phyloP scores from a whole-genome alignment of 2,329 filamentous ascomycete genomes.

The Dactylella cylindrospora region DNA sequence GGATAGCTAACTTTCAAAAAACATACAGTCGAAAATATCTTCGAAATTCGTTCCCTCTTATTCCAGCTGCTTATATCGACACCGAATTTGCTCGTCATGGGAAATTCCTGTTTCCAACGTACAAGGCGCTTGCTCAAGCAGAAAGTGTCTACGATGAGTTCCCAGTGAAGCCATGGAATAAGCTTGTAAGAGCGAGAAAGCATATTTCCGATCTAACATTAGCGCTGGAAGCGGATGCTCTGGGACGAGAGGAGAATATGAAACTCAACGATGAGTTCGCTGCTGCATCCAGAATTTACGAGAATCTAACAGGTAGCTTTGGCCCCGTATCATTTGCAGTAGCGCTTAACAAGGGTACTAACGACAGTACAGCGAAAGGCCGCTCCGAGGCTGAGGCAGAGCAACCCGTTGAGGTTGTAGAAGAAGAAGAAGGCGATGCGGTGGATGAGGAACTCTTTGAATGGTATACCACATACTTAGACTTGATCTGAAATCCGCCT shows the following conservation, averaged over 20 bases:
- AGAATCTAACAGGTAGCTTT: slow-evolving; percentile 17
- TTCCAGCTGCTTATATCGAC: slow-evolving; percentile 53
- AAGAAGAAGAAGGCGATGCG: slow-evolving; percentile 53
- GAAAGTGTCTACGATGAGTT: slow-evolving; percentile 49
- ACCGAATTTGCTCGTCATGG: slow-evolving; percentile 49
- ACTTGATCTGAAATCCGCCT: background rate
- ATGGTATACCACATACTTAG: slow-evolving; percentile 52
- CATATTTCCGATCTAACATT: slow-evolving; percentile 29
- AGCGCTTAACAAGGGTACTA: slow-evolving; percentile 3
- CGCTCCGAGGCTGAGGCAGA: slow-evolving; percentile 48
- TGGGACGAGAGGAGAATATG: slow-evolving; percentile 50
- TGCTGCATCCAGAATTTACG: slow-evolving; percentile 21
- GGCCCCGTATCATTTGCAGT: background rate
- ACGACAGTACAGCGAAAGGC: slow-evolving; percentile 45
- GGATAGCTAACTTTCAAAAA: slow-evolving; percentile 39
- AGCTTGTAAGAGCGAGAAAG: slow-evolving; percentile 49
- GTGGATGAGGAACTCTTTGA: slow-evolving; percentile 62
- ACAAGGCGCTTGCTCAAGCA: slow-evolving; percentile 51
- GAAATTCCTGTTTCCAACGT: slow-evolving; percentile 50
- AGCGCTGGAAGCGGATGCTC: slow-evolving; percentile 27
- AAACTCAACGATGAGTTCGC: slow-evolving; percentile 47
- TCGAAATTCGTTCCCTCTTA: slow-evolving; percentile 51
- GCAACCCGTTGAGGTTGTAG: slow-evolving; percentile 47
- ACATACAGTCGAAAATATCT: slow-evolving; percentile 49
- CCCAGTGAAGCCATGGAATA: slow-evolving; percentile 47